Base-by-base conservation (phyloP, 2,329 filamentous ascomycete genomes). In the Aspergillus oerlinghausenensis region DNA sequence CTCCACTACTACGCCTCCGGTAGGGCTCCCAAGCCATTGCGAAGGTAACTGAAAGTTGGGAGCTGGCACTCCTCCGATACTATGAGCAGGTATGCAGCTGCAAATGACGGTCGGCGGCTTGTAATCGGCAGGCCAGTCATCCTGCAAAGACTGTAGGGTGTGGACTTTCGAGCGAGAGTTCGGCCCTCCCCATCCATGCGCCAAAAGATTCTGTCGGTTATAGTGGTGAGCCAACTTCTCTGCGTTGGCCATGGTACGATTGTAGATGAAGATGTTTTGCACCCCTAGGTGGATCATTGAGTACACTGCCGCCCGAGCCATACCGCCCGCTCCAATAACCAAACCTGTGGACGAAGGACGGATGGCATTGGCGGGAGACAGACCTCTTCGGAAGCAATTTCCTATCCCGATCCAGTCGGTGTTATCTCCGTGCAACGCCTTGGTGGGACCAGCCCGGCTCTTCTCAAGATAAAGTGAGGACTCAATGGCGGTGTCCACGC, bases 371-470 rank as follows among this genome's bases (percentile, higher is more conserved):
- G 88, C 86, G 0, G 89, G 89, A 0, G 88, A 91, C 1, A 92
- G 77, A 1, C 88, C 88, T 32, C 88, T 80, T 5, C 86, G 82
- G 45, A 92, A 83, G 66, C 88, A 91, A 3, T 87, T 88, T 53
- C 87, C 79, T 45, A 92, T 89, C 4, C 89, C 89, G 35, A 91
- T 88, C 86, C 89, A 92, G 69, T 92, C 89, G 0, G 88, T 92
- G 58, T 92, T 92, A 57, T 92, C 88, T 1, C 88, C 89, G 60
- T 90, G 89, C 0, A 92, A 77, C 0, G 86, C 87, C 59, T 83
- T 82, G 6, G 90, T 83, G 0, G 85, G 82, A 0, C 88, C 88
- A 1, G 85, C 80, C 47, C 84, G 80, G 60, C 87, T 87, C 57
- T 86, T 80, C 48, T 85, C 80, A 29, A 79, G 75, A 48, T 79